Evolutionary conservation across 257 asterid species (phyloP).

Genomic region (Ehretia macrophylla): DNA sequence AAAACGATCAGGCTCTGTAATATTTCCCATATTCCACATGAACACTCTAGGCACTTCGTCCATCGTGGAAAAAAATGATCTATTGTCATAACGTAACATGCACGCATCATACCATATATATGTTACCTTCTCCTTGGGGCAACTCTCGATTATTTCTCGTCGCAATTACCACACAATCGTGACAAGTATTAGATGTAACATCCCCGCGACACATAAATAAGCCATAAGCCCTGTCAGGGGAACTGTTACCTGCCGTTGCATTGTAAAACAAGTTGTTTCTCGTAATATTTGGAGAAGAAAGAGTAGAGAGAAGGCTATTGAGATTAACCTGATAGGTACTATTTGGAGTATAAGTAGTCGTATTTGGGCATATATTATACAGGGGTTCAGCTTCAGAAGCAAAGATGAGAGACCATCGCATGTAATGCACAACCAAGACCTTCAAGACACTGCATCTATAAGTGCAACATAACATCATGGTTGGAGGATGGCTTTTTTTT

Average conservation of each 20-base stretch:
- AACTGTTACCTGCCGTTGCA: conserved; percentile 2
- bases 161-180: conserved; percentile 6
- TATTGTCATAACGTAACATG: no score
- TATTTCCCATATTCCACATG: not conserved
- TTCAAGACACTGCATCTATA: no score
- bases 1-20: not conserved
- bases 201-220: no score
- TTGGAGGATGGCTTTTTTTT: no score
- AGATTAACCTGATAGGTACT: conserved; percentile 14
- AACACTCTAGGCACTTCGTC: not conserved
- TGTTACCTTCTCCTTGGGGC: no score
- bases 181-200: conserved; percentile 9
- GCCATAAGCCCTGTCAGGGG: not conserved
- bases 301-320: conserved; percentile 5
- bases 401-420: no score
- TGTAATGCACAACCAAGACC: no score
- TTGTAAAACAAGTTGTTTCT: conserved; percentile 10
- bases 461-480: no score
- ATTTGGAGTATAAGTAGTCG: conserved; percentile 4
- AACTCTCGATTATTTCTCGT: not conserved
- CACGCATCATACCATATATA: no score
- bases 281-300: conserved; percentile 9
- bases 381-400: conserved; percentile 3
- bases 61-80: no score
- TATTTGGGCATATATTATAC: not conserved